Conservation (phyloP, 352 stramenopile genomes). For the Phytopythium boreale region DNA sequence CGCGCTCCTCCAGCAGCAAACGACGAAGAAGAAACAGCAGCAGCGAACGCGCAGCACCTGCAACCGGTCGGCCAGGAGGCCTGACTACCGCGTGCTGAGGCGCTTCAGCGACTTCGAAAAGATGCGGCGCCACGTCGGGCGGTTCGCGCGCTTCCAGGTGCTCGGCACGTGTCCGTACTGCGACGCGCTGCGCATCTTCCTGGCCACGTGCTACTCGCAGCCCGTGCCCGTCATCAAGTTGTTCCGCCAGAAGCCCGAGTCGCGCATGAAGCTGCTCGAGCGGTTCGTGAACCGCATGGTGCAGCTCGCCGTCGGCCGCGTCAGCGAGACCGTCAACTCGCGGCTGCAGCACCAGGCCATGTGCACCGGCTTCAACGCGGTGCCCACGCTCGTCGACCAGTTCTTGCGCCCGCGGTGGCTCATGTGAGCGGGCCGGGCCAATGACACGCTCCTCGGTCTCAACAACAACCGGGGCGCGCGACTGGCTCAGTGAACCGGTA, state of each 20-base stretch:
- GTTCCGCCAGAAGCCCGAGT: conserved; percentile 13
- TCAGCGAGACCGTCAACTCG: conserved; percentile 15
- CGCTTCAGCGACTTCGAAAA: conserved; percentile 29
- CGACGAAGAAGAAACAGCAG: background rate
- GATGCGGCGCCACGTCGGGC: conserved; percentile 17
- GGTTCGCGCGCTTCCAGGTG: conserved; percentile 20
- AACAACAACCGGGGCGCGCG: too few species aligned
- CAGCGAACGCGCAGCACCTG: background rate
- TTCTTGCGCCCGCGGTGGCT: conserved; percentile 19
- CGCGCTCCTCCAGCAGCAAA: conserved; percentile 16
- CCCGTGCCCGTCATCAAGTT: conserved; percentile 36
- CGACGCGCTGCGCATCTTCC: conserved; percentile 26
- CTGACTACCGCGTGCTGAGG: conserved; percentile 26
- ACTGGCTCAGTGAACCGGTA: background rate
- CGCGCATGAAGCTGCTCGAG: conserved; percentile 37
- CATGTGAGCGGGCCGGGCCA: background rate
- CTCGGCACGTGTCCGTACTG: conserved; percentile 23
- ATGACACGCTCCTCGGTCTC: too few species aligned
- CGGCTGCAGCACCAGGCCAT: conserved; percentile 9
- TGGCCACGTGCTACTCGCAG: conserved; percentile 27
- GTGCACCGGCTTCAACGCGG: conserved; percentile 23
- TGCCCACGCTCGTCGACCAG: conserved; percentile 25
- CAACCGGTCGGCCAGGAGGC: background rate
- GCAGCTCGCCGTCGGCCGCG: conserved; percentile 21
- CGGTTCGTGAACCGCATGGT: conserved; percentile 35